phyloP scores from a whole-genome alignment of 768 basidiomycete genomes.

The Hirschioporus abietinus region DNA sequence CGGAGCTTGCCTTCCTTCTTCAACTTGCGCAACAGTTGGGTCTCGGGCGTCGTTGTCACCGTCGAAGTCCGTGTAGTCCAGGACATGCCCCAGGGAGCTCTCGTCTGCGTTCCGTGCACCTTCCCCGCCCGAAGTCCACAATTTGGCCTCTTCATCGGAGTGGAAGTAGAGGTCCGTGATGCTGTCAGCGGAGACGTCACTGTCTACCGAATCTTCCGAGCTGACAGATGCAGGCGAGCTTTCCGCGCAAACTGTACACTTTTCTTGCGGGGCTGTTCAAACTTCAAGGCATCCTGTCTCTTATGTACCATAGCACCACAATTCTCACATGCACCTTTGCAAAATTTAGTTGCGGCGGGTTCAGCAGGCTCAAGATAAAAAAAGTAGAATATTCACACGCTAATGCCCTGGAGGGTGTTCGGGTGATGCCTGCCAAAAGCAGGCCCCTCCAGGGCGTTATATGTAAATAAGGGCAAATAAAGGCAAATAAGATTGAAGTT shows the following conservation, averaged over 20 bases:
- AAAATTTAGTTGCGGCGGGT: too few relatives aligned
- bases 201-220: slow-evolving; percentile 25
- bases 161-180: slow-evolving; percentile 31
- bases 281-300: too few relatives aligned
- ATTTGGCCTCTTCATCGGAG: slow-evolving; percentile 21
- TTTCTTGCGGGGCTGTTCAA: too few relatives aligned
- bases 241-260: slow-evolving; percentile 18
- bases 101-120: slow-evolving; percentile 20
- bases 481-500: too few relatives aligned
- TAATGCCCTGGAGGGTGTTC: too few relatives aligned
- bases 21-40: slow-evolving; percentile 42
- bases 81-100: slow-evolving; percentile 35
- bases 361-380: too few relatives aligned
- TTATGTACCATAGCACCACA: too few relatives aligned
- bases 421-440: too few relatives aligned
- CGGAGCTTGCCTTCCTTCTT: slow-evolving; percentile 59
- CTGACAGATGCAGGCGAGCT: slow-evolving; percentile 11
- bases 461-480: too few relatives aligned
- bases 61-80: slow-evolving; percentile 74
- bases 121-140: slow-evolving; percentile 7
- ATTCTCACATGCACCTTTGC: too few relatives aligned
- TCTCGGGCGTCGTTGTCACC: slow-evolving; percentile 65
- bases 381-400: too few relatives aligned
- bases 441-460: too few relatives aligned
- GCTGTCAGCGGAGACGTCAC: slow-evolving; percentile 21